Evolutionary conservation across 345 rosid genomes (phyloP).

Genomic region (Murraya paniculata): DNA sequence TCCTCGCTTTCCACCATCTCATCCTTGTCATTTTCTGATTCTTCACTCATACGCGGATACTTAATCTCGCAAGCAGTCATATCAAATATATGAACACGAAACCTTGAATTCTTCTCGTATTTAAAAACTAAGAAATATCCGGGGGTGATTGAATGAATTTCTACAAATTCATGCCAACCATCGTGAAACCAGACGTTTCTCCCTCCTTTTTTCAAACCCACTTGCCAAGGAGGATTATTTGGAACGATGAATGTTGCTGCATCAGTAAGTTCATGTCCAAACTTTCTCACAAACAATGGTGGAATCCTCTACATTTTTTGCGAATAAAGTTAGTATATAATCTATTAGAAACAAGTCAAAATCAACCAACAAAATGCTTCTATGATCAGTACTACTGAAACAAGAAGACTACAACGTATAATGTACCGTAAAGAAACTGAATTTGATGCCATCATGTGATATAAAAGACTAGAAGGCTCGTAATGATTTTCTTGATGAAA

Average conservation of each 20-base stretch:
- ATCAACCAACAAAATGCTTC: neutral
- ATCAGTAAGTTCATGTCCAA: constrained; percentile 28
- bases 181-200: constrained; percentile 32
- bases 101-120: constrained; percentile 31
- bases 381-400: no score
- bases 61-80: constrained; percentile 32
- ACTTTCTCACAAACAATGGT: constrained; percentile 20
- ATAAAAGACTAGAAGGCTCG: no score
- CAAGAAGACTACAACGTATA: no score
- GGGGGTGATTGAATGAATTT: constrained; percentile 23
- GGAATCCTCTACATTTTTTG: neutral
- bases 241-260: constrained; percentile 29
- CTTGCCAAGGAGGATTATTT: constrained; percentile 33
- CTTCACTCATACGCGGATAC: constrained; percentile 12
- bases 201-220: constrained; percentile 24
- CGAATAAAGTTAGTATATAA: neutral
- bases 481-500: no score
- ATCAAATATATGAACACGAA: constrained; percentile 31
- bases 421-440: no score
- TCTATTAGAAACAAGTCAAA: neutral
- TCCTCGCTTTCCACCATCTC: neutral
- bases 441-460: no score
- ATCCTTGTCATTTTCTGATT: neutral
- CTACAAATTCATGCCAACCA: constrained; percentile 37
- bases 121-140: constrained; percentile 37